Percentiles rank a stretch among this genome's conserved stretches.
Evolutionary conservation across 1,284 basidiomycete species (phyloP).

Genomic region (Melanopsichium pennsylvanicum): DNA sequence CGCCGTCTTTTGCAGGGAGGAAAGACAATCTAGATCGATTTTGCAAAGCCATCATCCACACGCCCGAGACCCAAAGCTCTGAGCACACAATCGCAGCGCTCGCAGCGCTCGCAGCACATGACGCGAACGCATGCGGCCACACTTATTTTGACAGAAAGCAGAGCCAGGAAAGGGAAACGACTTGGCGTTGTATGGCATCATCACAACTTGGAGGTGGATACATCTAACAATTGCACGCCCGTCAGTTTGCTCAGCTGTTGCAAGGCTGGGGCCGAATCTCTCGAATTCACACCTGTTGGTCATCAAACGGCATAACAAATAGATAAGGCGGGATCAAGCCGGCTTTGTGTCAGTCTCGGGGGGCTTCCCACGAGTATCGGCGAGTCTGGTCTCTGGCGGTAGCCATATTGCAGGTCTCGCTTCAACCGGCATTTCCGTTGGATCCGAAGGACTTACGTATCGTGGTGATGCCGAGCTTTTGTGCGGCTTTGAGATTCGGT

Average conservation of each 20-base stretch:
- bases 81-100: background rate
- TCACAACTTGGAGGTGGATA: constrained; percentile 25
- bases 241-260: constrained; percentile 40
- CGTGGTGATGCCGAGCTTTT: constrained; percentile 64
- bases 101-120: too few species aligned
- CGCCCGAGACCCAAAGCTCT: background rate
- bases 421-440: too few species aligned
- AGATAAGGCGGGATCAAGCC: background rate
- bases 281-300: constrained; percentile 38
- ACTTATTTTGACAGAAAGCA: too few species aligned
- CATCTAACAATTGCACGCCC: constrained; percentile 36
- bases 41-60: constrained; percentile 18
- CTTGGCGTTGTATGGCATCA: background rate
- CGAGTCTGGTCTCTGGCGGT: too few species aligned
- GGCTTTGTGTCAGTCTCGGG: background rate
- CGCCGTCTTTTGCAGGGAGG: constrained; percentile 40
- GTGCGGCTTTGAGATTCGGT: constrained; percentile 64
- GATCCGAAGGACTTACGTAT: constrained; percentile 66
- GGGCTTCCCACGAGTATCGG: too few species aligned
- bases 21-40: constrained; percentile 42
- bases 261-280: constrained; percentile 37
- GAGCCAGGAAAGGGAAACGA: too few species aligned
- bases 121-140: too few species aligned
- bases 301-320: background rate
- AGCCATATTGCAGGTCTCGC: too few species aligned